Evolutionary conservation across 176 grass and related monocot genomes (phyloP).

Genomic region (Lolium rigidum): DNA sequence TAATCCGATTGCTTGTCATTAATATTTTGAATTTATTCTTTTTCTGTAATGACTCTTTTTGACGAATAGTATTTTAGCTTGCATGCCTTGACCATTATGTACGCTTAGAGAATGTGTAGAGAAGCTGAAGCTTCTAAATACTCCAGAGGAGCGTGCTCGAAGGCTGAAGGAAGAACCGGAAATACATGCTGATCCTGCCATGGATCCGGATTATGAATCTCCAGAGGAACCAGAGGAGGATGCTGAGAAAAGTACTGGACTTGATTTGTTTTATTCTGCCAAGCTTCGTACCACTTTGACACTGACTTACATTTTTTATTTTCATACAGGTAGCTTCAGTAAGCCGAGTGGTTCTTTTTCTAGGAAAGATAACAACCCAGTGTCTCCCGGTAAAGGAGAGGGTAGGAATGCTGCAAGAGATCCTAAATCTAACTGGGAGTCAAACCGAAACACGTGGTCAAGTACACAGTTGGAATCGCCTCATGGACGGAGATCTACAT

Average conservation of each 20-base stretch:
- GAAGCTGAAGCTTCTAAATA: conserved; percentile 83
- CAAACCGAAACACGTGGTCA: conserved; percentile 54
- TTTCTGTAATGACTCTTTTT: conserved; percentile 31
- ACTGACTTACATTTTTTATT: conserved; percentile 29
- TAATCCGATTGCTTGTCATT: neutral
- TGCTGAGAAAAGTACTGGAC: conserved; percentile 64
- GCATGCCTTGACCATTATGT: conserved; percentile 60
- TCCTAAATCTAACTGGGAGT: conserved; percentile 59
- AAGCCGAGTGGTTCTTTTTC: conserved; percentile 61
- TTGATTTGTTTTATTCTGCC: conserved; percentile 20
- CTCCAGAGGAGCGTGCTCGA: conserved; percentile 84
- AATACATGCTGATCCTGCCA: conserved; percentile 89
- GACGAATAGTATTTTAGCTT: conserved; percentile 32
- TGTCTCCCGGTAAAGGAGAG: conserved; percentile 63
- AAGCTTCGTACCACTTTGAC: conserved; percentile 29
- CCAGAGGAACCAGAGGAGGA: conserved; percentile 88
- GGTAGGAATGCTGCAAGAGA: conserved; percentile 54
- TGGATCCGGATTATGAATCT: conserved; percentile 97
- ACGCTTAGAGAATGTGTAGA: conserved; percentile 99
- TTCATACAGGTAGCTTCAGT: conserved; percentile 60
- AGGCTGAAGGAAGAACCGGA: conserved; percentile 86
- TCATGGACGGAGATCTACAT: conserved; percentile 50
- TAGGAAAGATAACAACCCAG: conserved; percentile 64
- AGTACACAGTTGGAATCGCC: conserved; percentile 56
- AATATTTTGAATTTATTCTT: neutral